Base-by-base conservation (phyloP, 2,329 filamentous ascomycete species). In the Diaporthe caulivora region DNA sequence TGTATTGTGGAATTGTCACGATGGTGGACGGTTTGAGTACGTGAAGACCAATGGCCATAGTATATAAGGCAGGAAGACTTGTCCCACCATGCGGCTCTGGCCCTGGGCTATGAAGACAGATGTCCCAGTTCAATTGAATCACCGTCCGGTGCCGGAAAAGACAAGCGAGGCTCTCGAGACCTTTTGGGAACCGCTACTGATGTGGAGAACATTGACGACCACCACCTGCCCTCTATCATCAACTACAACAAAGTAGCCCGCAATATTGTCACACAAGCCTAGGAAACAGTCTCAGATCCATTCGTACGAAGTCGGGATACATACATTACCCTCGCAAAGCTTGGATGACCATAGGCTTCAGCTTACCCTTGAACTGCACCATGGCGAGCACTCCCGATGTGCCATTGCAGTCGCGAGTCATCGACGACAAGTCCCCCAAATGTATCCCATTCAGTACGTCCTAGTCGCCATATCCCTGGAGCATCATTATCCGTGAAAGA, bases 351-450 rank as follows among this genome's bases (percentile, higher is more conserved):
- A 34, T 21, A 49, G 9, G 9, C 18, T n/a, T 29, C 68, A 26
- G 24, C 26, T 26, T 15, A 13, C 8, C 37, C 26, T 21, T 26
- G 5, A 18, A 40, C 3, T 31, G 53, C 70, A 75, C 21, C 69
- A 82, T 82, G 81, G 73, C 77, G 34, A 72, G 47, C 57, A 78
- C 79, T 10, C 78, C 79, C 13, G 78, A 81, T 70, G 77, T 76
- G 24, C 78, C 79, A 10, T 76, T 80, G 53, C 78, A 79, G 64
- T 79, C 80, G 24, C 79, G 79, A 69, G 90, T 94, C 76, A 79
- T 92, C 78, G 93, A 96, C 84, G 94, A 95, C 86, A 96, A 95
- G 83, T 92, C 92, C 57, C 88, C 91, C 72, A 87, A 94, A 81
- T 95, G 93, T 84, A 90, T 95, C 76, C 92, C 93, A 29, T 97